Base-by-base conservation (phyloP, 352 stramenopile species). In the Phytophthora quininea region DNA sequence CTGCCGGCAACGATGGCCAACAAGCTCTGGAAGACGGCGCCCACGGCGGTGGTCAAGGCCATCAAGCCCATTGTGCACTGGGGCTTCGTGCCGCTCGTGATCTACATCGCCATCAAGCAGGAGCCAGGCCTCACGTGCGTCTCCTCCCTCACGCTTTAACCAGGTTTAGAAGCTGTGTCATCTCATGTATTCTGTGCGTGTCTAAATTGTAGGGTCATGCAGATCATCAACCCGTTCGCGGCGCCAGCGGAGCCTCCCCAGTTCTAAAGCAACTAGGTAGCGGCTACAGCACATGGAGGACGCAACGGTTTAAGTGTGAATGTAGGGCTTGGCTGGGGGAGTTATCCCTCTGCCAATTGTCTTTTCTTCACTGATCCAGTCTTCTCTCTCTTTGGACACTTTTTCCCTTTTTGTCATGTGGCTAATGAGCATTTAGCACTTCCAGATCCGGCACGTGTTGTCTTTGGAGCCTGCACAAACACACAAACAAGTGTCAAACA, bases 381-480 rank as follows among this genome's bases (percentile, higher is more conserved):
- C 33, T 32, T 33, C 30, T 12, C 19, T 42, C 48, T 56, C 29
- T 64, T 37, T 50, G 15, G 37, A 43, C 37, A 35, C 33, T 48
- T 37, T 54, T 19, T 54, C 53, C 47, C n/a, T 50, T 24, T 24
- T 47, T 47, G 40, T 47, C 15, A 1, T 24, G 40, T 43, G 37
- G 37, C 19, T 46, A 10, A 46, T 46, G 2, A 10, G 3, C 3
- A 46, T 1, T 69, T 77, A 92, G 56, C 84, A 92, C 72, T 91
- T 91, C 82, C 84, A 91, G 71, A 92, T 95, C 60, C 84, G 80
- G 74, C 84, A 95, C 61, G 86, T 93, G 64, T 95, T 95, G 67
- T 93, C 84, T 73, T 95, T 95, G 31, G 84, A 95, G 58, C 82
- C 82, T 92, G 37, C 19, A 32, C 0, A 56, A 31, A 24, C 19